Evolutionary conservation across 345 rosid genomes (phyloP), one percentile per base, ranked within the genome.

Genomic region (Sapria himalayana): DNA sequence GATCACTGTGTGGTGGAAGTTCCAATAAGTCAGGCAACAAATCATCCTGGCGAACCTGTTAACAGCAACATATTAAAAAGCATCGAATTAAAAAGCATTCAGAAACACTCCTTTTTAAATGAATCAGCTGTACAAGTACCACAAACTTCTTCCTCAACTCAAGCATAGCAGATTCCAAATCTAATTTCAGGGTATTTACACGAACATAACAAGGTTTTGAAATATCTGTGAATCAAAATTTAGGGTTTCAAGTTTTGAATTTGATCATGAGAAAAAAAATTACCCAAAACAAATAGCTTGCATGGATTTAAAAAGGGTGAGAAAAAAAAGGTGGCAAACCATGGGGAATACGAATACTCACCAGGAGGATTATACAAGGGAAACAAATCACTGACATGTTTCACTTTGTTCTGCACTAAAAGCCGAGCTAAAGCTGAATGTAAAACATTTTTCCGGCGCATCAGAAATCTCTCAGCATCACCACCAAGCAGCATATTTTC

Each of bases 141-240:
- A 1, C 54, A 46, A 51, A 56, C 9, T 57, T 62, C 56, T 72
- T 76, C 53, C 63, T 65, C 46, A 86, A 62, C 62, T 76, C 85
- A 43, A 25, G 46, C 39, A 70, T 33, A 4, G 85, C 81, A 1
- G 81, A 68, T 46, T 69, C 74, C 38, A 70, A 64, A 61, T 65
- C 78, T 70, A 74, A 43, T 60, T 81, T 81, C 33, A 81, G 62
- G 14, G 91, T 70, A 68, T 86, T 86, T 19, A 86, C 92, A 42
- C 97, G 85, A 57, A 76, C 80, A 40, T 70, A 73, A 23, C 92
- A 74, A 35, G 89, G 92, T 55, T 68, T 78, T 22, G 57, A 20
- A 48, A 58, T 49, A 64, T 70, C 94, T 86, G 67, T 86, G 67
- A 63, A 55, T 39, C 40, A 60, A 34, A 55, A 46, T 50, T 29